Base-by-base conservation (phyloP, 176 grass and related monocot genomes). In the Aegilops tauschii region DNA sequence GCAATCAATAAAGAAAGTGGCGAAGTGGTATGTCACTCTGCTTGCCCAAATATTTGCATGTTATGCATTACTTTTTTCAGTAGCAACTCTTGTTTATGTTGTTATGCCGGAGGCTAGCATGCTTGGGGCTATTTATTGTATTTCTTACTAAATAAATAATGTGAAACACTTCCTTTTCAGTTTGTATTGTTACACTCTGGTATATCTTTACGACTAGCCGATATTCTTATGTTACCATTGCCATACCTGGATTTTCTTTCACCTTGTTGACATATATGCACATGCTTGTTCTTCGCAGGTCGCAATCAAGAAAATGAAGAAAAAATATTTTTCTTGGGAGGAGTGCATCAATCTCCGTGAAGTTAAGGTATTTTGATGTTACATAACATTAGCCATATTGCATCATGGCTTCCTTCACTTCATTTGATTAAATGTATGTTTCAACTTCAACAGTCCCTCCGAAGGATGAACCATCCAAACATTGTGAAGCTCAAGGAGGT, bases 251-350 rank as follows among this genome's bases (percentile, higher is more conserved):
- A 16, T 75, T n/a, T 9, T 36, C 35, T 61, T 81, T 68, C 64
- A 52, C 8, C 44, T 69, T 52, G 20, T 69, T 62, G 20, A 29
- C 45, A 50, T 9, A 12, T 61, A 52, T 17, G 49, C 2, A 77
- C 16, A 87, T 76, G 56, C 29, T 25, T 80, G 18, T 0, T 1
- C 39, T 77, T 90, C 45, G 82, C 83, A 99, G 97, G 94, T 96
- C 67, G 97, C 97, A 8, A 96, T 99, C 81, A 99, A 99, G 90
- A 94, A 99, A 94, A 94, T 99, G 92, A 99, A 99, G 90, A 96
- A 94, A 82, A 99, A 96, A 69, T 99, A 99, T 79, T 91, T 86
- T 81, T 94, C 94, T 14, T 99, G 97, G 97, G 97, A 99, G 36
- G 97, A 99, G 64, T 99, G 97, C 87, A 90, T 99, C 78, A 94